Evolutionary conservation across 345 rosid species (phyloP), one percentile per base, ranked within the genome.

Genomic region (Cardiospermum halicacabum): DNA sequence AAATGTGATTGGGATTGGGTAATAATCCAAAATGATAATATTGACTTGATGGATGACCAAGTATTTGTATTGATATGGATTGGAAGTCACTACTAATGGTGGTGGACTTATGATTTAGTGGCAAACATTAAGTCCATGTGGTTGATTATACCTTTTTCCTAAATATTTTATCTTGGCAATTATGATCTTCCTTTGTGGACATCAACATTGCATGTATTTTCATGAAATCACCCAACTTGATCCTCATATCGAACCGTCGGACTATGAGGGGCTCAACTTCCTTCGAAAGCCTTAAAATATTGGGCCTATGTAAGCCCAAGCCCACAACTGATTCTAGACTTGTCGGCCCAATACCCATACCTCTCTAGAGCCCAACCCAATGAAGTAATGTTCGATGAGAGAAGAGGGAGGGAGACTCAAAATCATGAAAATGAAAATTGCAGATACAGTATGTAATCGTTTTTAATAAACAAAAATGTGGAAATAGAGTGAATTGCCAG

Each of bases 1-100:
- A 34, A 24, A 28, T 56, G 3, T 18, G 55, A 56, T 55, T 40
- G 64, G 24, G 27, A 39, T 54, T 50, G 37, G 13, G 27, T 32
- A 64, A 24, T 45, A 6, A 28, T 53, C n/a, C n/a, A n/a, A n/a
- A n/a, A n/a, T 31, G 54, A 28, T 50, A 4, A 34, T 34, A 34
- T 34, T 34, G 39, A 34, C 47, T 64, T 22, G 32, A 21, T 37
- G 10, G 0, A 1, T 49, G 10, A 21, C 32, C 9, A 32, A 24
- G 10, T 18, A n/a, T n/a, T n/a, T n/a, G n/a, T n/a, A n/a, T n/a
- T n/a, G n/a, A n/a, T n/a, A 15, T 51, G 49, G 19, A 0, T 10
- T 64, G 60, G 60, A 64, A 53, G 39, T 25, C 68, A 53, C 39
- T 18, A 18, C n/a, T n/a, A n/a, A n/a, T n/a, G n/a, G 47, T 11